Evolutionary conservation across 768 basidiomycete species (phyloP).

Genomic region (Hygrocybe punicea): DNA sequence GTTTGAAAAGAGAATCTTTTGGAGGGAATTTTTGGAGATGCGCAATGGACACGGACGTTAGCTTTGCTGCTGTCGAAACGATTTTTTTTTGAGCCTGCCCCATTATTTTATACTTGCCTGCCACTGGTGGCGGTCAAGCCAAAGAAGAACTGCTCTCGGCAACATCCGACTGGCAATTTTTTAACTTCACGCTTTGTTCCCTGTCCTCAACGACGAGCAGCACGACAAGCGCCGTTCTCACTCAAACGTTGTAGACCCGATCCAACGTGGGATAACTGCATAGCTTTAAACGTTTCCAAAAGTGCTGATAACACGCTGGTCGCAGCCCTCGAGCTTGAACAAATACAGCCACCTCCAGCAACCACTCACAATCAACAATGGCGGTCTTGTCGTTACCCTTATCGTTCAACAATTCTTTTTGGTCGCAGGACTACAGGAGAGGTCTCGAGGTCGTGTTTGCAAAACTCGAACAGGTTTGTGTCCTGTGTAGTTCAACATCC

Average conservation of each 20-base stretch:
- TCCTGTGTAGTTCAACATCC: slow-evolving; percentile 2
- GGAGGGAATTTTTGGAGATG: slow-evolving; percentile 60
- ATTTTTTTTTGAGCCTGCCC: slow-evolving; percentile 52
- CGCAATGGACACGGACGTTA: slow-evolving; percentile 53
- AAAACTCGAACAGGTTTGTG: slow-evolving; percentile 70
- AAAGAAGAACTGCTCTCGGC: background rate
- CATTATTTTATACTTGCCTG: slow-evolving; percentile 46
- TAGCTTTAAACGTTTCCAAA: too few relatives aligned
- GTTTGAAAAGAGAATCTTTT: slow-evolving; percentile 44
- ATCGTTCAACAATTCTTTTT: slow-evolving; percentile 88
- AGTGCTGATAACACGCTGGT: too few relatives aligned
- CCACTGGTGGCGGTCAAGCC: background rate
- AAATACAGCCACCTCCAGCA: background rate
- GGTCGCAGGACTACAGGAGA: slow-evolving; percentile 85
- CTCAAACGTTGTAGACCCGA: too few relatives aligned
- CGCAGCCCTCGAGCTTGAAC: background rate
- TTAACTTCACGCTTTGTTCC: background rate
- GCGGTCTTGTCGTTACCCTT: slow-evolving; percentile 87
- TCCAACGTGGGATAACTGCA: too few relatives aligned
- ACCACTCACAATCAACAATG: slow-evolving; percentile 43
- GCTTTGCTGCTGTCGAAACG: slow-evolving; percentile 44
- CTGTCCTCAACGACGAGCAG: background rate
- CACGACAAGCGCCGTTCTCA: background rate
- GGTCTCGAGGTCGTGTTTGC: slow-evolving; percentile 76
- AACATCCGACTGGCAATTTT: background rate